Base-by-base conservation (phyloP, 495 filamentous ascomycete species). In the Penicillium taxi region DNA sequence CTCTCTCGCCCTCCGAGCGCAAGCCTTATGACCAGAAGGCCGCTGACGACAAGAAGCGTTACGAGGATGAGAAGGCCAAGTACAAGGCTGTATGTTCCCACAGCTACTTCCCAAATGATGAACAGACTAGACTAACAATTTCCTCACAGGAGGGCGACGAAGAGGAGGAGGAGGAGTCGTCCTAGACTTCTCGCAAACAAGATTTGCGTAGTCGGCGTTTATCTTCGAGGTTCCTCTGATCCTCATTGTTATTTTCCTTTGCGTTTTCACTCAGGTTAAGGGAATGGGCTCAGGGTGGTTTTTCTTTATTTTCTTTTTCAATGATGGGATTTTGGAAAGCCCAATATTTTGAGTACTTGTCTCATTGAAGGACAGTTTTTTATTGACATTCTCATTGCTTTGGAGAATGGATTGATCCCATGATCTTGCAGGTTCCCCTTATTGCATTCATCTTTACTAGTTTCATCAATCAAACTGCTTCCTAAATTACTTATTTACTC, bases 1-100 rank as follows among this genome's bases (percentile, higher is more conserved):
- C 78, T 23, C 72, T 99, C 32, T 80, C 73, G 67, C 83, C 91
- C 34, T 81, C 84, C 66, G 84, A 96, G 57, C 86, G 88, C 43
- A 70, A 73, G 42, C 91, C 93, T 6, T 99, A 96, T 59, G 90
- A 96, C 61, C 81, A 79, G 12, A 39, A 39, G 37, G 37, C 37
- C 11, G 27, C 37, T 14, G 21, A 18, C 12, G 37, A 39, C 28
- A 39, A 39, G 37, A 39, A 39, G 37, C 37, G 37, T 12, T 39
- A 39, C 27, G 37, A 39, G 28, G 37, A 39, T 2, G 37, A 39
- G 37, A 39, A 39, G 28, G 37, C 37, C 37, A 39, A 39, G 37
- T 39, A 39, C 37, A 26, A 32, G 20, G 37, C 19, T 3, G 37
- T 39, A 25, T 25, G 37, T 39, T 5, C 17, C 25, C 2, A 9